These are phyloP conservation scores for Penicillium steckii DNA, from an alignment of 495 filamentous ascomycete species.

Conservation along the genomic window DNA sequence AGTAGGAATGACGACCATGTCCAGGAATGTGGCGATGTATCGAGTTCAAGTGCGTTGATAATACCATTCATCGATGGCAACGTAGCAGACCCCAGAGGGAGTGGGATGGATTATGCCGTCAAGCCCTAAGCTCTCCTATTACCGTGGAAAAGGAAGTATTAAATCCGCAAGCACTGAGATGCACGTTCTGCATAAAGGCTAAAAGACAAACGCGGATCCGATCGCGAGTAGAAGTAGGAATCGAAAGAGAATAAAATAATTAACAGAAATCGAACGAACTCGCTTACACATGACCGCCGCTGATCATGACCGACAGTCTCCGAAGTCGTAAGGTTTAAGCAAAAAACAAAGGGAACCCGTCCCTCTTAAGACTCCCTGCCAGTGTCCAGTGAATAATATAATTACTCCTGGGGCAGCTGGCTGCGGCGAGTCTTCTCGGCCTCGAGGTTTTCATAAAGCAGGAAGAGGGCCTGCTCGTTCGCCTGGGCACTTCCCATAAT, in stretches of 20 bases:
- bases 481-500: constrained; percentile 90
- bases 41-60: constrained; percentile 49
- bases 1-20: too few species aligned
- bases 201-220: constrained; percentile 14
- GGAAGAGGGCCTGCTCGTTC: constrained; percentile 93
- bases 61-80: constrained; percentile 39
- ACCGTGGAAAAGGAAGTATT: constrained; percentile 57
- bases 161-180: constrained; percentile 20
- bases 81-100: constrained; percentile 39
- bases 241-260: constrained; percentile 39
- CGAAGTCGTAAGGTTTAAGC: constrained; percentile 37
- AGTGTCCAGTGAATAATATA: constrained; percentile 4
- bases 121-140: constrained; percentile 51
- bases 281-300: constrained; percentile 35
- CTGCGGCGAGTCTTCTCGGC: constrained; percentile 96
- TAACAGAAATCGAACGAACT: constrained; percentile 32
- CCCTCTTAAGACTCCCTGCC: constrained; percentile 18
- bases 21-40: constrained; percentile 12
- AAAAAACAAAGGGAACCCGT: constrained; percentile 21
- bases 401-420: constrained; percentile 71
- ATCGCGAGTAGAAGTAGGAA: constrained; percentile 43
- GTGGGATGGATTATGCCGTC: constrained; percentile 49
- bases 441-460: constrained; percentile 98
- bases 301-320: constrained; percentile 37
- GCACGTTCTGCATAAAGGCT: constrained; percentile 27